Percentiles rank a stretch among this genome's conserved stretches.
Evolutionary conservation across 2,329 filamentous ascomycete species (phyloP).

Genomic region (Tolypocladium endophyticum): DNA sequence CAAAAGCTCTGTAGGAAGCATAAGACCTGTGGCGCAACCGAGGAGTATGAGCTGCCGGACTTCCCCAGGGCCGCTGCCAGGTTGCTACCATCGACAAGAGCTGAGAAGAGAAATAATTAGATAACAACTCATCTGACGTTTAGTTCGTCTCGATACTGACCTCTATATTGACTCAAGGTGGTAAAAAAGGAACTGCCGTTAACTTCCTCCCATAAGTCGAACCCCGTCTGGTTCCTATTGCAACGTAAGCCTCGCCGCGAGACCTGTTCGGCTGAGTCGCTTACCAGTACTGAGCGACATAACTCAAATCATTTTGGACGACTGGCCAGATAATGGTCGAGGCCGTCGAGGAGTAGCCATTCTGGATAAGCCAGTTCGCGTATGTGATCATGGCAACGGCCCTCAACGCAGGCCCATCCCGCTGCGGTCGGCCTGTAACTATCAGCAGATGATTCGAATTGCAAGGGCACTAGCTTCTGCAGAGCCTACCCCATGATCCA

Average conservation of each 20-base stretch:
- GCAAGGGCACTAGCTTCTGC: neutral
- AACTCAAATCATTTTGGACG: slow-evolving; percentile 64
- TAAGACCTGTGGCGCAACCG: slow-evolving; percentile 57
- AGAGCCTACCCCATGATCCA: slow-evolving; percentile 48
- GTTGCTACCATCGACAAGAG: slow-evolving; percentile 54
- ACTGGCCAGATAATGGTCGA: slow-evolving; percentile 57
- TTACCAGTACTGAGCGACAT: slow-evolving; percentile 62
- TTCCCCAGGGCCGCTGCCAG: slow-evolving; percentile 55
- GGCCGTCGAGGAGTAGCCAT: slow-evolving; percentile 51
- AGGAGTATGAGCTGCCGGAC: slow-evolving; percentile 48
- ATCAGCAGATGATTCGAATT: neutral
- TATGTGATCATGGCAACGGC: slow-evolving; percentile 65
- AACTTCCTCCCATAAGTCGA: slow-evolving; percentile 79
- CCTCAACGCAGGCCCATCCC: slow-evolving; percentile 68
- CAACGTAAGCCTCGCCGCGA: neutral
- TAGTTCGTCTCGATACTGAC: slow-evolving; percentile 18
- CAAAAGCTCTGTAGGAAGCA: slow-evolving; percentile 71
- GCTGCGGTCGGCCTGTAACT: slow-evolving; percentile 55
- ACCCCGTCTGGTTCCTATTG: slow-evolving; percentile 45
- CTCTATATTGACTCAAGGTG: slow-evolving; percentile 55
- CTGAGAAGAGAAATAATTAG: slow-evolving; percentile 11
- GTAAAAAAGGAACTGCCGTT: slow-evolving; percentile 73
- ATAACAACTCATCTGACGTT: neutral
- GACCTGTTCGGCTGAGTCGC: neutral
- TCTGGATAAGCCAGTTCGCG: slow-evolving; percentile 58